Conservation (phyloP, 352 stramenopile species). For the Phytophthora pistaciae region DNA sequence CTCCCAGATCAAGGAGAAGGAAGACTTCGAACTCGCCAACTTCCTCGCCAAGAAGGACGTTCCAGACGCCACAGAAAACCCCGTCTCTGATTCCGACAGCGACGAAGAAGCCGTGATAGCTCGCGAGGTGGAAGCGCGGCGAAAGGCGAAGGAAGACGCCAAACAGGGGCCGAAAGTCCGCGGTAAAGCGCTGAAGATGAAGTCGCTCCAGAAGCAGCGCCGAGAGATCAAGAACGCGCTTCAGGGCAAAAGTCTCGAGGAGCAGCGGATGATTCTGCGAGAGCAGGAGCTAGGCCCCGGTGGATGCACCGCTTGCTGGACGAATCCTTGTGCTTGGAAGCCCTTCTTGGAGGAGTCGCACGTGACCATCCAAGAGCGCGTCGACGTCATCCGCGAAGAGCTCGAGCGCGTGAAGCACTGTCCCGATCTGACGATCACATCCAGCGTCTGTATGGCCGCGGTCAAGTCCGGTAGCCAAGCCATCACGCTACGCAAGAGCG, state of each 20-base stretch:
- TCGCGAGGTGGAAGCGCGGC: constrained; percentile 49
- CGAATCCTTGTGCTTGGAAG: constrained; percentile 74
- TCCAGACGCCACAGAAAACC: constrained; percentile 13
- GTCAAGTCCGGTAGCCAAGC: constrained; percentile 61
- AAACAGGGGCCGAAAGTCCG: constrained; percentile 54
- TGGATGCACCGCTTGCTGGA: constrained; percentile 86
- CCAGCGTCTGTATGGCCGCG: constrained; percentile 65
- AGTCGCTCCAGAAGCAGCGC: constrained; percentile 76
- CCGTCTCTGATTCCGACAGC: constrained; percentile 71
- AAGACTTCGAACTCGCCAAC: constrained; percentile 65
- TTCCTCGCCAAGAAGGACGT: constrained; percentile 44
- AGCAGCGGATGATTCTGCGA: constrained; percentile 66
- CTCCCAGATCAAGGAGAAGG: constrained; percentile 83
- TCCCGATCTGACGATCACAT: constrained; percentile 56
- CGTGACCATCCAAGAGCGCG: constrained; percentile 59
- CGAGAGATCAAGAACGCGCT: constrained; percentile 81
- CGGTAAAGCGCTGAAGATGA: constrained; percentile 61
- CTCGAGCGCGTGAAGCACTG: constrained; percentile 78
- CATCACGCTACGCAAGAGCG: constrained; percentile 66
- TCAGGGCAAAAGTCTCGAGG: constrained; percentile 66
- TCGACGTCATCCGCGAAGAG: constrained; percentile 72
- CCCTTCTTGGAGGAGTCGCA: constrained; percentile 68
- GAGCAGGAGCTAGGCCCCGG: constrained; percentile 75
- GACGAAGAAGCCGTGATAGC: constrained; percentile 78
- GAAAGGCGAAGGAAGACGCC: constrained; percentile 39